A percentile compares a stretch with the other conserved stretches of the same genome.
phyloP scores from a whole-genome alignment of 1,139 yeast genomes.

The Pneumocystis carinii region DNA sequence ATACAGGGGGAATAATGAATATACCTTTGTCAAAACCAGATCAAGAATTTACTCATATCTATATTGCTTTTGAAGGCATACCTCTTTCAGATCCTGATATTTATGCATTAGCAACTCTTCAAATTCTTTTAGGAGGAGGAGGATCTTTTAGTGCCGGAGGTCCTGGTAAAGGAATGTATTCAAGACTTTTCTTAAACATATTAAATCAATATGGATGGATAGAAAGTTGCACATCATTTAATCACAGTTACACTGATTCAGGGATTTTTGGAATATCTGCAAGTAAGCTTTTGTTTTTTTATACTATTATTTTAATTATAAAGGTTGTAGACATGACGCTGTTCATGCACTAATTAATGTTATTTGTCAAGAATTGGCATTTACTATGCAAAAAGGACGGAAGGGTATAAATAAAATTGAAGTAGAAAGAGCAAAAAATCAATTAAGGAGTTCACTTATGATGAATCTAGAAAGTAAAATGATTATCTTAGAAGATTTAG shows the following conservation, averaged over 20 bases:
- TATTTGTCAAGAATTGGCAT: conserved; percentile 11
- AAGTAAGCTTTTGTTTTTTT: conserved; percentile 2
- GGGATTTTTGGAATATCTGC: conserved; percentile 85
- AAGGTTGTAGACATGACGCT: conserved; percentile 7
- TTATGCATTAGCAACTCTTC: conserved; percentile 80
- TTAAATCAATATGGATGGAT: conserved; percentile 82
- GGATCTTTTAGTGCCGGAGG: conserved; percentile 98
- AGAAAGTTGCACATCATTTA: conserved; percentile 76
- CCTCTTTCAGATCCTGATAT: conserved; percentile 76
- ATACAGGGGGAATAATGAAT: conserved; percentile 63
- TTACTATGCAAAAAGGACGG: conserved; percentile 19
- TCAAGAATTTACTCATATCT: conserved; percentile 65
- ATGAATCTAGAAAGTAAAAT: conserved; percentile 88
- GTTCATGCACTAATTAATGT: conserved; percentile 9
- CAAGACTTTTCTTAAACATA: conserved; percentile 80
- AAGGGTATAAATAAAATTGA: conserved; percentile 56
- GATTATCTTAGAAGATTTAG: conserved; percentile 86
- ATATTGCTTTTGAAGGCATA: conserved; percentile 76
- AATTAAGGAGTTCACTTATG: conserved; percentile 69
- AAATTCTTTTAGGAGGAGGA: conserved; percentile 91
- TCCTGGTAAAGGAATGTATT: conserved; percentile 99
- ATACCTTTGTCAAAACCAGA: conserved; percentile 20
- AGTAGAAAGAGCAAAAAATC: conserved; percentile 81
- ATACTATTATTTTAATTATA: background rate
- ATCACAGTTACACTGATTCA: conserved; percentile 78